These are phyloP conservation scores for Neonectria coccinea DNA, from an alignment of 2,329 filamentous ascomycete genomes.

Conservation along the genomic window DNA sequence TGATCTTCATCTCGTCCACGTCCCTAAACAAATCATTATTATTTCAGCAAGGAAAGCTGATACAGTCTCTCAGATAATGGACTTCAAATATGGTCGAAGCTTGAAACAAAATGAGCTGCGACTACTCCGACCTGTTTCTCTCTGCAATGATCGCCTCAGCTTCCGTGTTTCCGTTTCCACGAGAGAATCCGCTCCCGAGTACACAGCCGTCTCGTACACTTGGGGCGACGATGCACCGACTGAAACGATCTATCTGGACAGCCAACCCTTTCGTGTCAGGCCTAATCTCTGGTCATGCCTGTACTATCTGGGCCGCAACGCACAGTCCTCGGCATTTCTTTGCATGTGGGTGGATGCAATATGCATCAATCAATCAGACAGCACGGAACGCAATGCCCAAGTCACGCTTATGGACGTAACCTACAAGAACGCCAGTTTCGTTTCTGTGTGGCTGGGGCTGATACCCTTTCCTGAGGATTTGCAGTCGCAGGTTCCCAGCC, in stretches of 20 bases:
- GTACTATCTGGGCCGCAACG: neutral
- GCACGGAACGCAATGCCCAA: neutral
- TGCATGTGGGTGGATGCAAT: neutral
- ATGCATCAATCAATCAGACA: neutral
- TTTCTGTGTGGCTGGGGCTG: neutral
- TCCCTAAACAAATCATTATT: too few species aligned
- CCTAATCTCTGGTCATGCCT: neutral
- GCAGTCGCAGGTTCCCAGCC: neutral
- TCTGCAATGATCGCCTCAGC: neutral
- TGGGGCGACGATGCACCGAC: neutral
- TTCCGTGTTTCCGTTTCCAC: neutral
- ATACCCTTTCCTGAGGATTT: neutral
- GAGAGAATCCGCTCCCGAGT: neutral
- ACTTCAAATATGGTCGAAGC: neutral
- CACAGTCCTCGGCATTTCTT: neutral
- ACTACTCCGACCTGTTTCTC: neutral
- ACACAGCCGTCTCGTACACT: neutral
- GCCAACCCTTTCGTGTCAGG: neutral
- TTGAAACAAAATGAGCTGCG: neutral
- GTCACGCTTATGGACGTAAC: neutral
- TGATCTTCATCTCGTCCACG: too few species aligned
- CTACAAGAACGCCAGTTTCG: neutral
- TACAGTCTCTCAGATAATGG: neutral
- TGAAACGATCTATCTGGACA: neutral
- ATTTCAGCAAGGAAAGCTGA: too few species aligned